These are phyloP conservation scores for Lyophyllum semitale DNA, from an alignment of 768 basidiomycete species.

Conservation along the genomic window DNA sequence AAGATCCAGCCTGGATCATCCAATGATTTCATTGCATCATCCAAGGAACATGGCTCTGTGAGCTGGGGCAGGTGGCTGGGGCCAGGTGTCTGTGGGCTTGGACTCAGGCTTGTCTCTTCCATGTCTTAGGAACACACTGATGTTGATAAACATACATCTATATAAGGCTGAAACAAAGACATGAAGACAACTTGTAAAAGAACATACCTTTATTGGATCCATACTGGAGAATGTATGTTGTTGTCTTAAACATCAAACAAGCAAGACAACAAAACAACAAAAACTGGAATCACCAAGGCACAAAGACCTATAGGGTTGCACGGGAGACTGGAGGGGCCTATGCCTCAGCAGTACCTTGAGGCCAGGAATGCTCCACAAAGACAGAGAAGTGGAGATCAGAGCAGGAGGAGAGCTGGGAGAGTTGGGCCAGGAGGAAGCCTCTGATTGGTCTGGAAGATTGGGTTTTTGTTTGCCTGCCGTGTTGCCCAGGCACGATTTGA, in stretches of 20 bases:
- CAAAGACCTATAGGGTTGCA: neutral
- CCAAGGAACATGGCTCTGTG: constrained; percentile 56
- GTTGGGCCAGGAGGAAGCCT: constrained; percentile 7
- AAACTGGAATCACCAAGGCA: constrained; percentile 1
- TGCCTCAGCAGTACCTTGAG: constrained; percentile 63
- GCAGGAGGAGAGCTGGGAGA: constrained; percentile 31
- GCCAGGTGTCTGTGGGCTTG: constrained; percentile 55
- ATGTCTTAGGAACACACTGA: neutral
- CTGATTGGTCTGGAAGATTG: neutral
- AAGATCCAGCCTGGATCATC: constrained; percentile 36
- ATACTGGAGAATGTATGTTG: neutral
- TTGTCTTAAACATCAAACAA: neutral
- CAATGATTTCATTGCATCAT: constrained; percentile 57
- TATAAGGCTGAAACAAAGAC: neutral
- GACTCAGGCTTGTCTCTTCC: constrained; percentile 28
- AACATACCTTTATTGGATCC: constrained; percentile 5
- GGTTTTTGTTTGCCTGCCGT: neutral
- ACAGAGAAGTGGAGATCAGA: constrained; percentile 84
- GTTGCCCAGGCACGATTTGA: too few relatives aligned
- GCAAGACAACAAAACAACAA: neutral
- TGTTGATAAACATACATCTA: neutral
- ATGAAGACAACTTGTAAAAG: neutral
- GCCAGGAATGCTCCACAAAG: constrained; percentile 89
- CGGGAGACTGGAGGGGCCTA: constrained; percentile 11
- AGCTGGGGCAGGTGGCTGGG: constrained; percentile 62